Evolutionary conservation across 1,284 basidiomycete genomes (phyloP), one percentile per base, ranked within the genome.

Genomic region (Erythrobasidium hasegawianum): DNA sequence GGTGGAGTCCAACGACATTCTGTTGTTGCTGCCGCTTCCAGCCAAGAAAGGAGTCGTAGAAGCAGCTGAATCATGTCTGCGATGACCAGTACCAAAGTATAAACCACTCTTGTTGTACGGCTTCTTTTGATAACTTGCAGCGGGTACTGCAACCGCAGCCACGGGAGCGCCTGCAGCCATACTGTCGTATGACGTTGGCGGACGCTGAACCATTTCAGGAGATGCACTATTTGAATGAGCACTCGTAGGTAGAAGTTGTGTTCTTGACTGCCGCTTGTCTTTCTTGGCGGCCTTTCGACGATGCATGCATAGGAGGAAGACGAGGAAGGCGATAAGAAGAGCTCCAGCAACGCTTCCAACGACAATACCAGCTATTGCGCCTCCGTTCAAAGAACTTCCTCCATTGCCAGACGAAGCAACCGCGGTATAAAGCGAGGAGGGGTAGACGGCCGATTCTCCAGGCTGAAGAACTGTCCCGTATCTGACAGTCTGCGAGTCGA

Each of bases 311-410:
- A 65, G 47, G 20, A 65, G 38, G 45, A 58, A 49, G 45, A 65
- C 47, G 33, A 64, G 18, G 55, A 65, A 52, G 40, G 56, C 56
- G 14, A 53, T 47, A 24, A 65, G 56, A 24, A 65, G 56, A 14
- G 54, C 13, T 33, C 43, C 41, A 22, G 62, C 62, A 45, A 65
- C 62, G 56, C 55, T 39, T 38, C 55, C 62, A 26, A 65, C 56
- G n/a, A 58, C 62, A 47, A 65, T 65, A 29, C 62, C 62, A 27
- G 62, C 62, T 41, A 65, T 65, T 13, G 55, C 47, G n/a, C 62
- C 56, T 33, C n/a, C 62, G 26, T 43, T 55, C 9, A 65, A 56
- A 20, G 53, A 45, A 26, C n/a, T 20, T 29, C 62, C 56, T 8
- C 56, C 62, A 14, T 24, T 24, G 9, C 40, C 9, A 10, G n/a